Evolutionary conservation across 1,139 yeast genomes (phyloP).

Genomic region (Pneumocystis jirovecii): DNA sequence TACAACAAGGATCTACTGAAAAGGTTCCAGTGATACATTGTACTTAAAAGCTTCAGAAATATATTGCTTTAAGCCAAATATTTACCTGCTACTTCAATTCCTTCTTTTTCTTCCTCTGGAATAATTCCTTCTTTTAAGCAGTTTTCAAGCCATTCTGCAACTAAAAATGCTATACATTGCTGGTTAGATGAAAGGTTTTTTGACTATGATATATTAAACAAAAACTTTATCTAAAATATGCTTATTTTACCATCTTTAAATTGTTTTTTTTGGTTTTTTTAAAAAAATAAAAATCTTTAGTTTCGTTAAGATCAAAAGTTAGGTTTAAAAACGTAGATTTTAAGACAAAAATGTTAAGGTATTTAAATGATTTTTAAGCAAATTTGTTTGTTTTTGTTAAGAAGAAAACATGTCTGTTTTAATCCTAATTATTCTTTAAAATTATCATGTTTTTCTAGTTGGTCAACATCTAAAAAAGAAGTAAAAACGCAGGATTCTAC

Average conservation of each 20-base stretch:
- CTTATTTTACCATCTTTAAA: neutral
- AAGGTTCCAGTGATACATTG: conserved; percentile 75
- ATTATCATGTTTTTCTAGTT: neutral
- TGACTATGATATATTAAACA: neutral
- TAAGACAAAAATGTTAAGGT: neutral
- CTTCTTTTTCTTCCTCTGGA: conserved; percentile 67
- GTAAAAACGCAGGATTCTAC: neutral
- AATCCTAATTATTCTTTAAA: neutral
- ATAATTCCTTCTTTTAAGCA: conserved; percentile 50
- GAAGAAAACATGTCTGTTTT: neutral
- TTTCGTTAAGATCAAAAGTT: too few species aligned
- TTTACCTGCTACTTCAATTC: conserved; percentile 89
- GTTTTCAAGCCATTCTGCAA: conserved; percentile 54
- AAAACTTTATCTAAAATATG: neutral
- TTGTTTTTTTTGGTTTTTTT: neutral
- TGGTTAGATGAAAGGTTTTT: neutral
- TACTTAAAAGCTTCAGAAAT: neutral
- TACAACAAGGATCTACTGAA: conserved; percentile 39
- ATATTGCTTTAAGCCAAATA: neutral
- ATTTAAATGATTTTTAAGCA: neutral
- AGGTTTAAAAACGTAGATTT: neutral
- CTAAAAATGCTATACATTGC: conserved; percentile 43
- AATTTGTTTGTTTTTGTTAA: neutral
- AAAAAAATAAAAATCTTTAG: neutral
- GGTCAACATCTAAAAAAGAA: neutral